phyloP scores from a whole-genome alignment of 805 yeast species.

The Ogataea neopini region DNA sequence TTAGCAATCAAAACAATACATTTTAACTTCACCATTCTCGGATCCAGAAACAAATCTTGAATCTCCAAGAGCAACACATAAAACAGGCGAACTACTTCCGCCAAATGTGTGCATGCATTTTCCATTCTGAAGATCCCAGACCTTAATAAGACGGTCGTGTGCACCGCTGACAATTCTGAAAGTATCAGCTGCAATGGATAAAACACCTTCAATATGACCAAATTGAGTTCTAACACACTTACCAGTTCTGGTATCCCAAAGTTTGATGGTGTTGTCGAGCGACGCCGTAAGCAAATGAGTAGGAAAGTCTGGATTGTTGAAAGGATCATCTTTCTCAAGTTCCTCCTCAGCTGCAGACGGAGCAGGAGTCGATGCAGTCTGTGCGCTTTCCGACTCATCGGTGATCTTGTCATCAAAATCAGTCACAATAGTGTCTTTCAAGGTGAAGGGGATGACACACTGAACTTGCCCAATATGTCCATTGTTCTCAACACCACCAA shows the following conservation, averaged over 20 bases:
- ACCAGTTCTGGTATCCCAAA: conserved; percentile 89
- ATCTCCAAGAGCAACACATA: conserved; percentile 84
- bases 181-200: conserved; percentile 96
- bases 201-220: conserved; percentile 97
- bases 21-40: conserved; percentile 82
- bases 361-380: conserved; percentile 10
- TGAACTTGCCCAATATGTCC: conserved; percentile 97
- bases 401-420: conserved; percentile 28
- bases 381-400: conserved; percentile 14
- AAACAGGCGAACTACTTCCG: conserved; percentile 59
- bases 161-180: conserved; percentile 94
- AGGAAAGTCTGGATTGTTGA: conserved; percentile 51
- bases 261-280: conserved; percentile 86
- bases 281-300: conserved; percentile 86
- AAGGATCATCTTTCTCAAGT: conserved; percentile 27
- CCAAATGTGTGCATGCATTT: conserved; percentile 91
- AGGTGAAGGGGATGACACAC: conserved; percentile 81
- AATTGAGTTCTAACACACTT: conserved; percentile 90
- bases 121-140: conserved; percentile 96
- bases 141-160: conserved; percentile 84
- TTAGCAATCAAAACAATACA: conserved; percentile 71
- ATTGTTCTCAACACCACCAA: conserved; percentile 68
- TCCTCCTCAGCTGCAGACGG: conserved; percentile 25
- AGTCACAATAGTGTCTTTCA: conserved; percentile 55
- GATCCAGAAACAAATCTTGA: conserved; percentile 88